phyloP scores from a whole-genome alignment of 768 basidiomycete species.

The Mycena amicta region DNA sequence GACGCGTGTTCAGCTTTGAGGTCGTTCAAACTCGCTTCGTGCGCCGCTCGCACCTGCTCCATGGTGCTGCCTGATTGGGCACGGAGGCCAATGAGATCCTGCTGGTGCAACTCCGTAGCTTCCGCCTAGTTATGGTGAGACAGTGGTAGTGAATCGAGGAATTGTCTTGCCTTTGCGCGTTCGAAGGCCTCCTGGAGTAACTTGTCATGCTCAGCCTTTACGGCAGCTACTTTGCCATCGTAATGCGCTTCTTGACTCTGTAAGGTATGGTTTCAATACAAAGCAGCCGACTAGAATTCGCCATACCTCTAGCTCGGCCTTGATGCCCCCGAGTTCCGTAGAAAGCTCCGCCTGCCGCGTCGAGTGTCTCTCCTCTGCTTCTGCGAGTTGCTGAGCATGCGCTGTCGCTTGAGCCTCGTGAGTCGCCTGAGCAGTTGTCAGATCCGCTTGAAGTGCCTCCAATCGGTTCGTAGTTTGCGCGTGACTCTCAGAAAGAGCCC shows the following conservation, averaged over 20 bases:
- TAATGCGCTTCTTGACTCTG: slow-evolving; percentile 75
- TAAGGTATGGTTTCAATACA: slow-evolving; percentile 1
- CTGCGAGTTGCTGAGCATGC: slow-evolving; percentile 51
- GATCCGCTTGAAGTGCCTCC: slow-evolving; percentile 47
- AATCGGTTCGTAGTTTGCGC: slow-evolving; percentile 45
- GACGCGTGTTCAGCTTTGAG: slow-evolving; percentile 67
- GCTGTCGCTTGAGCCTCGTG: slow-evolving; percentile 55
- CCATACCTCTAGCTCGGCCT: slow-evolving; percentile 65
- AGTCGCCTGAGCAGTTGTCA: slow-evolving; percentile 45
- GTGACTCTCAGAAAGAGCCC: slow-evolving; percentile 47
- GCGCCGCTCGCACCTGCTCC: slow-evolving; percentile 67
- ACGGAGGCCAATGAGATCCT: slow-evolving; percentile 74
- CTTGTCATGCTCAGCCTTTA: slow-evolving; percentile 64
- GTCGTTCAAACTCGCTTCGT: slow-evolving; percentile 60
- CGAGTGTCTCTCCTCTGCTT: slow-evolving; percentile 52
- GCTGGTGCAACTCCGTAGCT: slow-evolving; percentile 66
- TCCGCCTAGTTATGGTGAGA: slow-evolving; percentile 60
- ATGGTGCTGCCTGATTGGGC: slow-evolving; percentile 65
- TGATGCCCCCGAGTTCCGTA: slow-evolving; percentile 57
- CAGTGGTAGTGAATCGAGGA: background rate
- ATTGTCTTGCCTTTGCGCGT: slow-evolving; percentile 64
- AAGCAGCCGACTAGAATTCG: background rate
- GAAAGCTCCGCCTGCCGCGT: slow-evolving; percentile 54
- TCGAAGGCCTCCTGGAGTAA: slow-evolving; percentile 73
- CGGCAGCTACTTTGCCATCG: slow-evolving; percentile 61